A percentile compares a stretch with the other conserved stretches of the same genome.
phyloP scores from a whole-genome alignment of 164 flowering plant genomes.

The Dillenia turbinata region DNA sequence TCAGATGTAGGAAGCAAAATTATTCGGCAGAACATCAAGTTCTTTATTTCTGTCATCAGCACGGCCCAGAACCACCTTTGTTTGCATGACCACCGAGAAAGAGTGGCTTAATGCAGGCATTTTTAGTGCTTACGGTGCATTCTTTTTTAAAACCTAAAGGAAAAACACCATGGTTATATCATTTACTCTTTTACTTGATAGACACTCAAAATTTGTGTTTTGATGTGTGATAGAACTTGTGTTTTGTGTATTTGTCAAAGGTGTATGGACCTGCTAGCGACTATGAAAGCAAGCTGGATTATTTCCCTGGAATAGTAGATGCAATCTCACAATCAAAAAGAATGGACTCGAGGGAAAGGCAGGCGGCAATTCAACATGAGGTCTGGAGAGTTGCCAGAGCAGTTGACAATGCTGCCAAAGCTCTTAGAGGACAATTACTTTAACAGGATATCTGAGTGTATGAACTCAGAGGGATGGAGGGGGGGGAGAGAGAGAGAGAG shows the following conservation, averaged over 20 bases:
- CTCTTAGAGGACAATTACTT: constrained; percentile 51
- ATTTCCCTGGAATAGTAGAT: constrained; percentile 82
- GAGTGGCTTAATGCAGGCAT: too few species aligned
- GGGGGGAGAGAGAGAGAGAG: too few species aligned
- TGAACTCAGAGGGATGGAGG: too few species aligned
- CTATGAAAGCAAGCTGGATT: constrained; percentile 38
- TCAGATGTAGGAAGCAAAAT: background rate
- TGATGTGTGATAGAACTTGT: background rate
- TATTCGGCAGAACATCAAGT: background rate
- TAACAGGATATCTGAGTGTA: too few species aligned
- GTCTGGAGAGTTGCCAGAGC: constrained; percentile 86
- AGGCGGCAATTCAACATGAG: constrained; percentile 53
- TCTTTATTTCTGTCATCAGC: too few species aligned
- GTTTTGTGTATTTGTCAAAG: constrained; percentile 19
- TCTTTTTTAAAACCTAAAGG: too few species aligned
- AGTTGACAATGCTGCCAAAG: constrained; percentile 54
- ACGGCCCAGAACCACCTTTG: too few species aligned
- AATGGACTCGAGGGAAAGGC: constrained; percentile 21
- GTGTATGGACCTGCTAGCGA: constrained; percentile 64
- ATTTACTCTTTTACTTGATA: too few species aligned
- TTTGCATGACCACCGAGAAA: too few species aligned
- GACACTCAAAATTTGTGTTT: background rate
- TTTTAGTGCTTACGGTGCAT: too few species aligned
- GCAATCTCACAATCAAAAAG: constrained; percentile 30
- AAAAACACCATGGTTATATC: too few species aligned